Percentiles rank a stretch among this genome's conserved stretches.
phyloP scores from a whole-genome alignment of 306 rosid species.

The Canavalia gladiata region DNA sequence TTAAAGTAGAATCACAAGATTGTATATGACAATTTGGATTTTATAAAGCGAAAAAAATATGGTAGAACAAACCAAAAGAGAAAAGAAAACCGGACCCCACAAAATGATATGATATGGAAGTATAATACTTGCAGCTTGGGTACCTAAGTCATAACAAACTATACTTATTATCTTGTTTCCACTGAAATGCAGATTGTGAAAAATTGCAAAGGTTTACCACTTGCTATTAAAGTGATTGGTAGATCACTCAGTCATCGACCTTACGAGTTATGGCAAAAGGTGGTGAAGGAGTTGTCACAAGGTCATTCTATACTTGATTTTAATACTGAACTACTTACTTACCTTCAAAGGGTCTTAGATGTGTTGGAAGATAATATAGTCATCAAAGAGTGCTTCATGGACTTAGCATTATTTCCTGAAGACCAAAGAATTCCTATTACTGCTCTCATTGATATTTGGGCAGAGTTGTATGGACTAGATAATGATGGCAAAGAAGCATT shows the following conservation, averaged over 20 bases:
- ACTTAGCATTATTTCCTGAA: constrained; percentile 80
- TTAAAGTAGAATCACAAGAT: constrained; percentile 6
- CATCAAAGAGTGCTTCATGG: constrained; percentile 73
- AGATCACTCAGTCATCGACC: constrained; percentile 54
- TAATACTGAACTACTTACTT: constrained; percentile 51
- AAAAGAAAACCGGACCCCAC: background rate
- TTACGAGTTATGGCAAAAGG: constrained; percentile 53
- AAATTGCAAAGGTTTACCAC: constrained; percentile 64
- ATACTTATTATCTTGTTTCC: background rate
- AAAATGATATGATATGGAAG: background rate
- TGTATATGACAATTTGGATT: background rate
- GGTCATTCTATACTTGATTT: constrained; percentile 60
- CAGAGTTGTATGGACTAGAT: constrained; percentile 55
- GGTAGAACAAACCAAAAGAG: background rate
- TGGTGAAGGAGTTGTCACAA: constrained; percentile 50
- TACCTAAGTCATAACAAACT: background rate
- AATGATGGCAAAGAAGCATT: constrained; percentile 49
- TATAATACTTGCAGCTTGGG: constrained; percentile 18
- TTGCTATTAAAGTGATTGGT: constrained; percentile 63
- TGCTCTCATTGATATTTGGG: constrained; percentile 70
- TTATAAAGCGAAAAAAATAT: background rate
- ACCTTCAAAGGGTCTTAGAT: constrained; percentile 59
- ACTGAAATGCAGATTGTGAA: constrained; percentile 60
- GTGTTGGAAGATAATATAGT: constrained; percentile 51
- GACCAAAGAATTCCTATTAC: constrained; percentile 66